A percentile compares a stretch with the other conserved stretches of the same genome.
These are phyloP conservation scores for Paramecium bursaria DNA, from an alignment of 73 alveolate genomes.

Conservation along the genomic window DNA sequence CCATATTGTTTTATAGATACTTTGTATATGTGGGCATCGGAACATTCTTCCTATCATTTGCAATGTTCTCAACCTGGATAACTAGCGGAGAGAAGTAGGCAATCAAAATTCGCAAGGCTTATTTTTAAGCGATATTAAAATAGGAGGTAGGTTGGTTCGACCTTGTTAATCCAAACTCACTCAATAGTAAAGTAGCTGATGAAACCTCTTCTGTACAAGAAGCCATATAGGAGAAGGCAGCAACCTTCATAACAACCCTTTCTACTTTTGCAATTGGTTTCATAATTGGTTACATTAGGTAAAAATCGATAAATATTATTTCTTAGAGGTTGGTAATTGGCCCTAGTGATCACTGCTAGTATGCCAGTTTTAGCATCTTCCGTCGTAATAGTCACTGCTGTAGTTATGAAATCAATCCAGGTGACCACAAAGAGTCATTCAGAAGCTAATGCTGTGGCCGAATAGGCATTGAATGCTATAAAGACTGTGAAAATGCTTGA, in stretches of 20 bases:
- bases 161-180: conserved; percentile 73
- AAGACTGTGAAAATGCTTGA: conserved; percentile 79
- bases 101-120: conserved; percentile 71
- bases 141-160: conserved; percentile 85
- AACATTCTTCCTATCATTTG: conserved; percentile 67
- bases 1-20: conserved; percentile 63
- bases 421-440: conserved; percentile 75
- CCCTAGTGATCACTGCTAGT: conserved; percentile 73
- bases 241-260: conserved; percentile 73
- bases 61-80: conserved; percentile 17
- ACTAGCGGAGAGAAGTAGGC: conserved; percentile 66
- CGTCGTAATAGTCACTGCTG: conserved; percentile 63
- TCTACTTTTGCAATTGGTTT: conserved; percentile 76
- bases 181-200: conserved; percentile 74
- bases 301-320: conserved; percentile 40
- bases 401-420: conserved; percentile 64
- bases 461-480: conserved; percentile 82
- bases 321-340: conserved; percentile 81
- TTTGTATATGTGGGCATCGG: conserved; percentile 69
- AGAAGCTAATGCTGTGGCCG: conserved; percentile 80
- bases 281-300: conserved; percentile 63
- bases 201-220: conserved; percentile 76
- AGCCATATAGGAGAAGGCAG: conserved; percentile 82
- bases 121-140: conserved; percentile 73
- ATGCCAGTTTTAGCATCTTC: conserved; percentile 73